These are phyloP conservation scores for Chenopodium suecicum DNA, from an alignment of 148 eudicot genomes.

Conservation along the genomic window DNA sequence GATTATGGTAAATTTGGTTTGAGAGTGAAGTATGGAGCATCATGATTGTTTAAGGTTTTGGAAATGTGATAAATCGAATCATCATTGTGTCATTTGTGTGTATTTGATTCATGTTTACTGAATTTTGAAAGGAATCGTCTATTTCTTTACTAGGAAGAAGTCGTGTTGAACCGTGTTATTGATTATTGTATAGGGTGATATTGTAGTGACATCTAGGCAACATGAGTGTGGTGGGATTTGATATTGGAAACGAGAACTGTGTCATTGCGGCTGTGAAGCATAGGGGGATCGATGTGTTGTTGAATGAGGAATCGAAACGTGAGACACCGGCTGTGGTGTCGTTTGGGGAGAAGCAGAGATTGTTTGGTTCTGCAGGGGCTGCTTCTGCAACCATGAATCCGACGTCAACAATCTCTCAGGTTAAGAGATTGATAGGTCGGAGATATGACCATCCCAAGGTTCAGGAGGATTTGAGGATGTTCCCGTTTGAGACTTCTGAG, in stretches of 20 bases:
- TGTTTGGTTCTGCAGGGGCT: conserved; percentile 80
- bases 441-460: conserved; percentile 50
- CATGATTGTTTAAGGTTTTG: not conserved
- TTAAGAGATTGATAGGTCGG: conserved; percentile 78
- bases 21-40: not conserved
- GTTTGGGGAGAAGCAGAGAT: conserved; percentile 89
- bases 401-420: conserved; percentile 79
- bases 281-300: conserved; percentile 75
- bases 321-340: conserved; percentile 85
- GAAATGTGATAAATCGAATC: not conserved
- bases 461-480: conserved; percentile 56
- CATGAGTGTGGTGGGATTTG: conserved; percentile 87
- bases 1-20: not conserved
- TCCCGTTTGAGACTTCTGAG: conserved; percentile 80
- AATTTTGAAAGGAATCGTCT: not conserved
- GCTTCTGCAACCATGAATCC: conserved; percentile 89
- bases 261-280: conserved; percentile 78
- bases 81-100: not conserved
- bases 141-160: not conserved
- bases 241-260: conserved; percentile 90
- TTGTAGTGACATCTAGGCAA: conserved; percentile 10
- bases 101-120: not conserved
- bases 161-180: not conserved
- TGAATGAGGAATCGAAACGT: conserved; percentile 83
- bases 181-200: not conserved